Conservation (phyloP, 352 stramenopile genomes). For the Phytophthora fragariae region DNA sequence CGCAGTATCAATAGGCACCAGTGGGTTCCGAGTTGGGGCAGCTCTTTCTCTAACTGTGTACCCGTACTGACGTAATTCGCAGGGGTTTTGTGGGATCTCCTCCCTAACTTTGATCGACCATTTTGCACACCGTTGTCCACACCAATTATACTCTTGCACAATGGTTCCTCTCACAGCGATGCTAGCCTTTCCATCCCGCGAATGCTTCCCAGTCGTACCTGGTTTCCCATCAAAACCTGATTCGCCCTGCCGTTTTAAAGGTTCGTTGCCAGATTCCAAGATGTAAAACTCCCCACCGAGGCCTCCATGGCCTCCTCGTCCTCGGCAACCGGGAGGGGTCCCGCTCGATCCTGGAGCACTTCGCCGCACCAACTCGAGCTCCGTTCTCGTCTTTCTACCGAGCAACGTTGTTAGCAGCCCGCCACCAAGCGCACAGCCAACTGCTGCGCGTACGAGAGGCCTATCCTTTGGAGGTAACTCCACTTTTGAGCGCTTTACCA, state of each 20-base stretch:
- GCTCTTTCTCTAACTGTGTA: neutral
- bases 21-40: neutral
- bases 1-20: neutral
- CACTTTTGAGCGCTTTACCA: neutral
- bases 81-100: neutral
- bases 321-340: neutral
- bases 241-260: neutral
- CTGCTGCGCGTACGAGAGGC: neutral
- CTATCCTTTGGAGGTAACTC: neutral
- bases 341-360: neutral
- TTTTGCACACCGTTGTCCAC: neutral
- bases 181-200: neutral
- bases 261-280: neutral
- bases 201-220: neutral
- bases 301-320: neutral
- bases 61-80: neutral
- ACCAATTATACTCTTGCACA: neutral
- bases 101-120: neutral
- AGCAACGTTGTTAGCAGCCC: neutral
- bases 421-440: neutral
- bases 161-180: neutral
- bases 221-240: neutral
- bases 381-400: constrained; percentile 1
- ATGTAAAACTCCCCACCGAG: constrained; percentile 1
- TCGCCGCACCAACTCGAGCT: neutral